Base-by-base conservation (phyloP, 208 protist genomes). In the Wallacemonas sp. region DNA sequence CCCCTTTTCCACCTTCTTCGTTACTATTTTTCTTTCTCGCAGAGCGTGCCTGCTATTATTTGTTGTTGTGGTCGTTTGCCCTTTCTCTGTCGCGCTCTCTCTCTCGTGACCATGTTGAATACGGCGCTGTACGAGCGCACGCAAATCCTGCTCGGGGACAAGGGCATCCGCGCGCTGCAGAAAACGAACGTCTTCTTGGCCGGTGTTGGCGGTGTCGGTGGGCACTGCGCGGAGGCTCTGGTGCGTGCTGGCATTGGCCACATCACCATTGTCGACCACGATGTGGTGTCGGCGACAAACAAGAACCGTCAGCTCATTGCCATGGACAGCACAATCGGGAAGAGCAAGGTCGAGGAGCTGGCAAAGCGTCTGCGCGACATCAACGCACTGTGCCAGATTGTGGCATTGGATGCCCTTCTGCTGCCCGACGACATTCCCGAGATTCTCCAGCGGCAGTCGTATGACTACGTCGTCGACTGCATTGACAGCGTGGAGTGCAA, bases 251-350 rank as follows among this genome's bases (percentile, higher is more conserved):
- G 93, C n/a, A 57, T 97, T 7, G 93, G 91, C n/a, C 57, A 42
- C 55, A 83, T 97, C 66, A 96, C 91, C 12, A 75, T 97, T 10
- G 80, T 90, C 25, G 93, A 97, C 59, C 79, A 94, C 67, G 93
- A 97, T 66, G 87, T 95, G 4, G 87, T 97, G 2, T 82, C 86
- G 0, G 42, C 87, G 3, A 94, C 86, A 3, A 97, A 96, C 70
- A 95, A 97, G 63, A 97, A 97, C 62, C 76, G 93, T 1, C 93
- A 97, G 72, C 78, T 94, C 49, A 82, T 97, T n/a, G 93, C 91
- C 2, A 69, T 94, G 0, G 87, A 95, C 73, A 89, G 79, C 69
- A 96, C 88, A 2, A 85, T 95, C 29, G 93, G 93, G 28, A 76
- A 87, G 57, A 89, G 86, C 50, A 97, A 97, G 67, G 91, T 96